These are phyloP conservation scores for Hypomyces rosellus DNA, from an alignment of 2,329 filamentous ascomycete genomes.

Conservation along the genomic window DNA sequence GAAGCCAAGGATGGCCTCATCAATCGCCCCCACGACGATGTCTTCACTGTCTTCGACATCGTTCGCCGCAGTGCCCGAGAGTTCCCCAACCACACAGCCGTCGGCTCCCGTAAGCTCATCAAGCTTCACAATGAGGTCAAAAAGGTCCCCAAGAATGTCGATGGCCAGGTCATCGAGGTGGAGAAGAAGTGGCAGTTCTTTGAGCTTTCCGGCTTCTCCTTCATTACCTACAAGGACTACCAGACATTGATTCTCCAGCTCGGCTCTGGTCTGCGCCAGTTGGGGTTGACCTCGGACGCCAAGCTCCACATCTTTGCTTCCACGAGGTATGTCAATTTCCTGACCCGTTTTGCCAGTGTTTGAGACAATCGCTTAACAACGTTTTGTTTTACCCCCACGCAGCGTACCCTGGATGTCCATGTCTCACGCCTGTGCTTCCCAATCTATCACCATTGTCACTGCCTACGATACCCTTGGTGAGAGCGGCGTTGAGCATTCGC, in stretches of 20 bases:
- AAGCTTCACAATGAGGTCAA: constrained; percentile 77
- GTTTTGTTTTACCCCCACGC: background rate
- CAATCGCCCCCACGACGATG: constrained; percentile 58
- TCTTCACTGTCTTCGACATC: constrained; percentile 74
- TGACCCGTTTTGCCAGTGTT: background rate
- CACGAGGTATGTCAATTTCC: constrained; percentile 54
- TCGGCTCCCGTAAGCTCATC: constrained; percentile 68
- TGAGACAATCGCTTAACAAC: no score
- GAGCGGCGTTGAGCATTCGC: constrained; percentile 76
- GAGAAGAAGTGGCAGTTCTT: constrained; percentile 92
- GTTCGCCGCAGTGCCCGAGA: constrained; percentile 60
- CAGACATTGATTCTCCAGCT: constrained; percentile 62
- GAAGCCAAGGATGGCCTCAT: constrained; percentile 64
- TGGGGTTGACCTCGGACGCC: constrained; percentile 63
- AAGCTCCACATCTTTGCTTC: constrained; percentile 76
- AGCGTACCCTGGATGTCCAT: constrained; percentile 79
- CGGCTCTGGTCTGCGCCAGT: constrained; percentile 65
- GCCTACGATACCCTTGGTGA: constrained; percentile 90
- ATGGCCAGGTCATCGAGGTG: constrained; percentile 70
- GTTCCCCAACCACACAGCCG: constrained; percentile 56
- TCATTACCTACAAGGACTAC: constrained; percentile 74
- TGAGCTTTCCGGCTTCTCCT: constrained; percentile 72
- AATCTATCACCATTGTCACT: constrained; percentile 87
- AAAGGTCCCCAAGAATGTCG: constrained; percentile 82
- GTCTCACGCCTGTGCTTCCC: constrained; percentile 70